Evolutionary conservation across 2,329 filamentous ascomycete genomes (phyloP), one percentile per base, ranked within the genome.

Genomic region (Colletotrichum plurivorum): DNA sequence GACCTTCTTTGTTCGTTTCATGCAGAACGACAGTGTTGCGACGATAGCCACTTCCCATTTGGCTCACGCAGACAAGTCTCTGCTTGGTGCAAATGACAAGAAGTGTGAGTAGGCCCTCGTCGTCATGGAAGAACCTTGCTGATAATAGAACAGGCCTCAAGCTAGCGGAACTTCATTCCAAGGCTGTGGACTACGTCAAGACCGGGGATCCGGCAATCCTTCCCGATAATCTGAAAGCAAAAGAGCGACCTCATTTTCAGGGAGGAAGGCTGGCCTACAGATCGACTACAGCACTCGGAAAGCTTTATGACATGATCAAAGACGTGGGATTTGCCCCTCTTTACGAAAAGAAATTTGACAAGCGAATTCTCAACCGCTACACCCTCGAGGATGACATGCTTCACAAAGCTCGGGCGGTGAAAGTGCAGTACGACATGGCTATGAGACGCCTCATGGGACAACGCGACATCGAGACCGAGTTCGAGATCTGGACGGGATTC

Each of bases 181-280:
- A 91, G 73, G 95, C 96, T 0, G 96, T 99, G 1, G 96, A 99
- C 78, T 99, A 96, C 76, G 91, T 93, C 52, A 99, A 99, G 82
- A 95, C 94, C 1, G 96, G 96, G 0, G 86, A 92, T 10, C 88
- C 93, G 0, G 95, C 95, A 0, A 81, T 86, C 20, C 92, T 97
- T 84, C 83, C 84, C 7, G 80, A 82, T 46, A 82, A 85, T 0
- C 82, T 96, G 4, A 83, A 84, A n/a, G 90, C 93, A 0, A 83
- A 74, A 6, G 81, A 74, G 62, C 97, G 90, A 88, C 96, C 94
- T 0, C 95, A 98, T 78, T 98, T 95, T 77, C 95, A 97, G 91
- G 92, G 94, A 77, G 94, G 71, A 25, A 85, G 82, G 16, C 72
- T 83, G 48, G 49, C 53, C 13, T 97, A 97, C 75, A 78, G 77